A percentile compares a stretch with the other conserved stretches of the same genome.
phyloP scores from a whole-genome alignment of 257 asterid species.

The Nemophila menziesii region DNA sequence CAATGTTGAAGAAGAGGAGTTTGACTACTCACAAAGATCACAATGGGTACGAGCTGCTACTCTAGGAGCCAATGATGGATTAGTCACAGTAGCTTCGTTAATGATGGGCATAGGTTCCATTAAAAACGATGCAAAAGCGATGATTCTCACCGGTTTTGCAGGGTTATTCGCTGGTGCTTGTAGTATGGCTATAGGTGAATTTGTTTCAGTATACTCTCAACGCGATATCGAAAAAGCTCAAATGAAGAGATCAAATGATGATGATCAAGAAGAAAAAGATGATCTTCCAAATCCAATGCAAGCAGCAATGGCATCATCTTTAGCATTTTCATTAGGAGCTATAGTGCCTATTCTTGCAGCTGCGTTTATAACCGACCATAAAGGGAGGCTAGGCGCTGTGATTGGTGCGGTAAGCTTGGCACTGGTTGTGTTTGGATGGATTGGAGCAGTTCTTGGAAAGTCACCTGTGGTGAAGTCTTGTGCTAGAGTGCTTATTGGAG shows the following conservation, averaged over 20 bases:
- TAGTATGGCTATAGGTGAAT: slow-evolving; percentile 7
- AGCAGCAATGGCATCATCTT: not conserved
- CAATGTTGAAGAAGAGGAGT: not conserved
- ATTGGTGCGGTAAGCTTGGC: slow-evolving; percentile 6
- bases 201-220: slow-evolving; percentile 5
- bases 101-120: slow-evolving; percentile 6
- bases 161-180: slow-evolving; percentile 5
- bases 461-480: slow-evolving; percentile 3
- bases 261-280: not conserved
- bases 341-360: slow-evolving; percentile 2
- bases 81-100: slow-evolving; percentile 2
- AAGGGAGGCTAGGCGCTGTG: slow-evolving; percentile 3
- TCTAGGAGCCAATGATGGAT: slow-evolving; percentile 7
- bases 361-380: not conserved
- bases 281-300: not conserved
- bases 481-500: slow-evolving; percentile 8
- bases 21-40: slow-evolving; percentile 1
- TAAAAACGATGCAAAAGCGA: not conserved
- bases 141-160: slow-evolving; percentile 7
- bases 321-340: slow-evolving; percentile 1
- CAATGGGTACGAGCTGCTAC: slow-evolving; percentile 7
- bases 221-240: slow-evolving; percentile 5
- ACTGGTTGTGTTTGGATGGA: slow-evolving; percentile 5
- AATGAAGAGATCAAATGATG: not conserved
- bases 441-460: slow-evolving; percentile 3